Conservation (phyloP, 2,329 filamentous ascomycete species). For the Phaeoacremonium minimum region DNA sequence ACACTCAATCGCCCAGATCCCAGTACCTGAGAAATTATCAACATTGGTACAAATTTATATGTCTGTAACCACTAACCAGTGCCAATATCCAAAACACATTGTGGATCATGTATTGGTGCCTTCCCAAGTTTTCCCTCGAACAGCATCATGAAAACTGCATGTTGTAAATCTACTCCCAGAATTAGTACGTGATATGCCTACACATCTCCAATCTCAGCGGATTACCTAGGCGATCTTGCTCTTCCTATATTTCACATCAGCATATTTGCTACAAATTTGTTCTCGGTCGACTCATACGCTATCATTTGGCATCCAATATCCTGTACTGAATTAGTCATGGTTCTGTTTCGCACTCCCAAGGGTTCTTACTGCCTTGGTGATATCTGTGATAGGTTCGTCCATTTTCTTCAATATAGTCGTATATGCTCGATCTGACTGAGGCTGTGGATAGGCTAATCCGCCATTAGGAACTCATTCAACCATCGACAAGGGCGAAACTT, state of each 20-base stretch:
- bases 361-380: slow-evolving; percentile 18
- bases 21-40: background rate
- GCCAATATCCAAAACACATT: background rate
- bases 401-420: slow-evolving; percentile 16
- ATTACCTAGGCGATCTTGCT: background rate
- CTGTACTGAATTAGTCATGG: background rate
- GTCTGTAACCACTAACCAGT: background rate
- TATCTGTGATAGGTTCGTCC: slow-evolving; percentile 18
- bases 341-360: no score
- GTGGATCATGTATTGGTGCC: background rate
- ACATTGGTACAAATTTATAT: background rate
- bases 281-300: background rate
- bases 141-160: background rate
- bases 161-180: background rate
- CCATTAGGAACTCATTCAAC: background rate
- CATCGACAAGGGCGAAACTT: slow-evolving; percentile 2
- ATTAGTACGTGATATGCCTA: no score
- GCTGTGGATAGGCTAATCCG: slow-evolving; percentile 11
- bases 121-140: background rate
- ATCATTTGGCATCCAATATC: background rate
- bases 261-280: no score
- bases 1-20: background rate
- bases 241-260: no score
- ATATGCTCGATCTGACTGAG: slow-evolving; percentile 17
- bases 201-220: no score